Evolutionary conservation across 2,329 filamentous ascomycete species (phyloP).

Genomic region (Calonectria pseudoturangicola): DNA sequence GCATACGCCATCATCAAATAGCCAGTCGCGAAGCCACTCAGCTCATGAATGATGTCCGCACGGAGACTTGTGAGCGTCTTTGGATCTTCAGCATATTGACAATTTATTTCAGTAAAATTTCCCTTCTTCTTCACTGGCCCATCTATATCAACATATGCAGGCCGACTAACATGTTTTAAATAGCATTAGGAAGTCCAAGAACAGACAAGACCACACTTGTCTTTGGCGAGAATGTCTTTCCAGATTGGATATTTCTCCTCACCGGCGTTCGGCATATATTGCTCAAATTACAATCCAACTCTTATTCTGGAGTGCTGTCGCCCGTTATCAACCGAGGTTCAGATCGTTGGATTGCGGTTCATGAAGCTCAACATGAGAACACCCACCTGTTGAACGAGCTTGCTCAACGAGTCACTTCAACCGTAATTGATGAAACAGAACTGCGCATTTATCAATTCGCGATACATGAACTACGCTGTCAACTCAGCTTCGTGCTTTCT

Average conservation of each 20-base stretch:
- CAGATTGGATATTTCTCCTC: not conserved
- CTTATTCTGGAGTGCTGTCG: not conserved
- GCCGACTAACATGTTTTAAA: not conserved
- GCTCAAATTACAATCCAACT: not conserved
- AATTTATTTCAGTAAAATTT: not conserved
- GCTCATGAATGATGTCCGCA: not conserved
- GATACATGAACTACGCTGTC: not conserved
- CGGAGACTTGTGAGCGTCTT: not conserved
- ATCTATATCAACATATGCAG: no score
- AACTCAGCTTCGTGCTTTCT: not conserved
- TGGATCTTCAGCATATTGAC: constrained; percentile 16
- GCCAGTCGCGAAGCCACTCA: not conserved
- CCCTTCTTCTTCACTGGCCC: no score
- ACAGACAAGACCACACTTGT: not conserved
- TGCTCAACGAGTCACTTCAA: no score
- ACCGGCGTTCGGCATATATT: not conserved
- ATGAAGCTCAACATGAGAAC: not conserved
- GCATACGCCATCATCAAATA: not conserved
- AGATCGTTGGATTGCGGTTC: not conserved
- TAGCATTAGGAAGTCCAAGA: not conserved
- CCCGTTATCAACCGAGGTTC: not conserved
- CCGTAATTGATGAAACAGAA: not conserved
- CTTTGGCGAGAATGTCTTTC: not conserved
- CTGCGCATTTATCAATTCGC: not conserved
- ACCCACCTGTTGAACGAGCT: not conserved